These are phyloP conservation scores for Coemansia asiatica DNA, from an alignment of 192 early-diverging fungal genomes.

Conservation along the genomic window DNA sequence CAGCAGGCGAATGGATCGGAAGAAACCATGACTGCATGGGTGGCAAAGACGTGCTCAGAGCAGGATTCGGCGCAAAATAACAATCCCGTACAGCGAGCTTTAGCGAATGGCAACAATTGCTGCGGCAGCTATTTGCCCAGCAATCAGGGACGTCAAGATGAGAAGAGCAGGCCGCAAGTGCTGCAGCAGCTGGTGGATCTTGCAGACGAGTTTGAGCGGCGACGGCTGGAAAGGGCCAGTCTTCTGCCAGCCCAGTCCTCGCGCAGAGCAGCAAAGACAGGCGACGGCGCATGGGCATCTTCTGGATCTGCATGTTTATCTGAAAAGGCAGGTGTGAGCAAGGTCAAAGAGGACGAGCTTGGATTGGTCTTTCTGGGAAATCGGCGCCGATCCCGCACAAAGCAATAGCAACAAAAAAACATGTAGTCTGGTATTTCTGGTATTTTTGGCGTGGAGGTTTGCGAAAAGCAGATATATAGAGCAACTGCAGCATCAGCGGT, in stretches of 20 bases:
- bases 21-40: background rate
- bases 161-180: background rate
- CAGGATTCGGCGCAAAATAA: too few relatives aligned
- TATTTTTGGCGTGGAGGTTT: too few relatives aligned
- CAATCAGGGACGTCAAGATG: background rate
- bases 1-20: background rate
- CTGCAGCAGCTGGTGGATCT: slow-evolving; percentile 16
- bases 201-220: slow-evolving; percentile 11
- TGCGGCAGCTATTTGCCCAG: background rate
- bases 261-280: background rate
- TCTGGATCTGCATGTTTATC: background rate
- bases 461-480: too few relatives aligned
- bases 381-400: slow-evolving; percentile 19
- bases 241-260: background rate
- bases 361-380: slow-evolving; percentile 25
- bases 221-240: background rate
- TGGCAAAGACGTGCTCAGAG: too few relatives aligned
- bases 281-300: background rate
- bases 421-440: too few relatives aligned
- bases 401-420: background rate
- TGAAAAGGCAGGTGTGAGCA: background rate
- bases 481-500: too few relatives aligned
- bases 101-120: background rate
- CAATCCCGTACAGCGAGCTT: background rate
- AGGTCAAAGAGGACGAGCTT: slow-evolving; percentile 29